These are phyloP conservation scores for Verticillium nonalfalfae DNA, from an alignment of 2,329 filamentous ascomycete species.

Conservation along the genomic window DNA sequence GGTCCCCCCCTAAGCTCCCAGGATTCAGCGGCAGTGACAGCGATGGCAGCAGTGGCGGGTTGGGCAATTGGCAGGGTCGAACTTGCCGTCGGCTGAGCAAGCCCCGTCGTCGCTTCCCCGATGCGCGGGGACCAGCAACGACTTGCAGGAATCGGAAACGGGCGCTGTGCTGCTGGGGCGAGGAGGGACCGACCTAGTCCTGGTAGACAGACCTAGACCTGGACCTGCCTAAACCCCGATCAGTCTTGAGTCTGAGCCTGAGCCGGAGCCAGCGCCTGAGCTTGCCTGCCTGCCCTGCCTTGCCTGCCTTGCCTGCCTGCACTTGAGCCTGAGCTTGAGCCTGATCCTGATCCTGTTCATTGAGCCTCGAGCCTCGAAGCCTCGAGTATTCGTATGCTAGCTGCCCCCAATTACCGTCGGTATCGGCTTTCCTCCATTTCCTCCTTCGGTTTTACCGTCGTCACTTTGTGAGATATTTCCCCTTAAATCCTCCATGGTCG, in stretches of 20 bases:
- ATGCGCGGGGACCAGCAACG: neutral
- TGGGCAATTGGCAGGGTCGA: neutral
- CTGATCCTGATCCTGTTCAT: no score
- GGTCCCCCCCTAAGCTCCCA: neutral
- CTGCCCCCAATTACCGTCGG: neutral
- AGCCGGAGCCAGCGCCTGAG: no score
- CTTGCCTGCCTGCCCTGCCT: no score
- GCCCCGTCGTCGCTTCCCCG: neutral
- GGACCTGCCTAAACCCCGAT: no score
- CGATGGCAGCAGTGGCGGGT: neutral
- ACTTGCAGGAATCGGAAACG: neutral
- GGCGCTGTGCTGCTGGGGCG: neutral
- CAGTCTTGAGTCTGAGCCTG: no score
- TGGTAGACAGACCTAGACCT: no score
- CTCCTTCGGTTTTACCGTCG: neutral
- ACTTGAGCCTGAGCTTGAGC: no score
- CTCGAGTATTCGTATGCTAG: neutral
- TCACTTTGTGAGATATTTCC: neutral
- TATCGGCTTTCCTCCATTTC: neutral
- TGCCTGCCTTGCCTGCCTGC: no score
- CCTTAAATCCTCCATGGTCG: neutral
- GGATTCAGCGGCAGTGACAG: neutral
- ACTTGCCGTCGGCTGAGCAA: neutral
- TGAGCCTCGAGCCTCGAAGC: neutral
- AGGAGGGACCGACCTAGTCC: neutral